Evolutionary conservation across 805 yeast genomes (phyloP).

Genomic region (Pichia nakasei): DNA sequence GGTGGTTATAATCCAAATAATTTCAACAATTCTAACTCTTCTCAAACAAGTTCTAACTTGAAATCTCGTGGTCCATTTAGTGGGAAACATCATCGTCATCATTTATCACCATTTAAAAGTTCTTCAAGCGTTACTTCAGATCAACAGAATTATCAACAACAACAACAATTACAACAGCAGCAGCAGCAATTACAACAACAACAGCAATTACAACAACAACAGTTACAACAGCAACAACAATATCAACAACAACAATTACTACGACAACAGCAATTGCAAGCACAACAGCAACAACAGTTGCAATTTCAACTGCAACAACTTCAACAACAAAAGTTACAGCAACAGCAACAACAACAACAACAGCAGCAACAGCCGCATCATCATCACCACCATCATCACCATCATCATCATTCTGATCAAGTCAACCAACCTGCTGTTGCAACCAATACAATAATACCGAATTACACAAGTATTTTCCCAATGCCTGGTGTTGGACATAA

Average conservation of each 20-base stretch:
- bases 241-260: slow-evolving; percentile 3
- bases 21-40: background rate
- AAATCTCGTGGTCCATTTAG: slow-evolving; percentile 1
- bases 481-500: slow-evolving; percentile 19
- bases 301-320: slow-evolving; percentile 5
- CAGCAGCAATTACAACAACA: slow-evolving; percentile 5
- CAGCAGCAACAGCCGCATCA: slow-evolving; percentile 1
- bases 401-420: background rate
- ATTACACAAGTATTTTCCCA: slow-evolving; percentile 20
- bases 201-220: slow-evolving; percentile 6
- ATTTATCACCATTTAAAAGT: slow-evolving; percentile 7
- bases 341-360: background rate
- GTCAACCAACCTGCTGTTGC: background rate
- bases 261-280: background rate
- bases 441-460: slow-evolving; percentile 7
- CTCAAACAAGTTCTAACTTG: background rate
- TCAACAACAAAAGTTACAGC: background rate
- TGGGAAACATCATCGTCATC: slow-evolving; percentile 9
- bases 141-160: background rate
- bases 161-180: slow-evolving; percentile 3
- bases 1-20: slow-evolving; percentile 6
- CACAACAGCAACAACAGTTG: slow-evolving; percentile 1
- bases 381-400: background rate
- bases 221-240: slow-evolving; percentile 5
- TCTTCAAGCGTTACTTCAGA: slow-evolving; percentile 2